Conservation (phyloP, 2,329 filamentous ascomycete species). For the Calonectria fujianensis region DNA sequence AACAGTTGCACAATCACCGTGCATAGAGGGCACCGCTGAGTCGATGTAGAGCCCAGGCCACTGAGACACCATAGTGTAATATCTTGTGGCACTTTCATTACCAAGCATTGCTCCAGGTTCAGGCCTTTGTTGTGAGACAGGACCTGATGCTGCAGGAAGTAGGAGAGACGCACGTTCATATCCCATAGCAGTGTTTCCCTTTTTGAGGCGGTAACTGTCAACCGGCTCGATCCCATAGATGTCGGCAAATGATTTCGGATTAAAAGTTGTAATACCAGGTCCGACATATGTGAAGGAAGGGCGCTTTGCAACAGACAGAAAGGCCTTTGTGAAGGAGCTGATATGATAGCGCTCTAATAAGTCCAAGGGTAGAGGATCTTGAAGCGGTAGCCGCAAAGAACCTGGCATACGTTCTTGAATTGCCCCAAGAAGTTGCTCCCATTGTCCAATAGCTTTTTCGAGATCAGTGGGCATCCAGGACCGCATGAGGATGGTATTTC, state of each 20-base stretch:
- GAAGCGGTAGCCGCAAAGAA: neutral
- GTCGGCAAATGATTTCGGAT: neutral
- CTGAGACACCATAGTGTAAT: neutral
- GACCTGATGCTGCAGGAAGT: neutral
- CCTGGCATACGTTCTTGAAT: constrained; percentile 1
- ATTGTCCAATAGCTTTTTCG: neutral
- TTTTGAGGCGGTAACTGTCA: neutral
- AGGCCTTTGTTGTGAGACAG: neutral
- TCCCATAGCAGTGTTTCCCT: neutral
- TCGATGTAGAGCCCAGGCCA: neutral
- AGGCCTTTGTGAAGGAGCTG: neutral
- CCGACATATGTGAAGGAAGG: neutral
- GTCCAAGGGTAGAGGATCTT: neutral
- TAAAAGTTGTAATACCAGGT: constrained; percentile 2
- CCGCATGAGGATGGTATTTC: neutral
- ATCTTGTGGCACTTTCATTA: neutral
- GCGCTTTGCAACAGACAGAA: neutral
- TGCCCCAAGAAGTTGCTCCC: neutral
- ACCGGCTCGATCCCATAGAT: neutral
- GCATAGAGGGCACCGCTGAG: neutral
- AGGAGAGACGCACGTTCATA: neutral
- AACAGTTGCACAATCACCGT: constrained; percentile 6
- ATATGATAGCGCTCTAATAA: neutral
- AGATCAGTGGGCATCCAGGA: constrained; percentile 4
- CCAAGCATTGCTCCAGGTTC: neutral